Evolutionary conservation across 108 stramenopile species (phyloP).

Genomic region (Chaetoceros tenuissimus): DNA sequence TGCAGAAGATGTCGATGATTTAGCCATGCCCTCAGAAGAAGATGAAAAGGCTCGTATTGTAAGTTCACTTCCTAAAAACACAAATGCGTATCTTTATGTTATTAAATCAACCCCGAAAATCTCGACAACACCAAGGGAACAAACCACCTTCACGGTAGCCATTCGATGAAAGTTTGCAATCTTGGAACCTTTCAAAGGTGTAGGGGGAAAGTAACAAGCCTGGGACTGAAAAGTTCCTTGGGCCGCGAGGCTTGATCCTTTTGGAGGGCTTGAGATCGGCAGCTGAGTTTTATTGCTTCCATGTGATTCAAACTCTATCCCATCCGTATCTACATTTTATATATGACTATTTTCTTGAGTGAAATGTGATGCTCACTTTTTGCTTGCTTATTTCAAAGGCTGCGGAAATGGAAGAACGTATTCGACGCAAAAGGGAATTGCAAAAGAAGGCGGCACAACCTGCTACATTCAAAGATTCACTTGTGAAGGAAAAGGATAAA

Average conservation of each 20-base stretch:
- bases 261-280: conserved; percentile 7
- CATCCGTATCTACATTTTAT: conserved; percentile 49
- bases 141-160: conserved; percentile 16
- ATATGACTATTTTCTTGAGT: conserved; percentile 3
- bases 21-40: conserved; percentile 63
- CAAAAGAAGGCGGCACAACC: conserved; percentile 55
- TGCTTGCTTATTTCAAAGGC: conserved; percentile 11
- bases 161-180: conserved; percentile 16
- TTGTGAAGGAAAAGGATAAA: conserved; percentile 54
- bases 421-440: conserved; percentile 62
- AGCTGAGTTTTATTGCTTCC: conserved; percentile 62
- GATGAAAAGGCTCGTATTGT: conserved; percentile 42
- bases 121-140: conserved; percentile 54
- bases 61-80: conserved; percentile 17
- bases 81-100: background rate
- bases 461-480: conserved; percentile 37
- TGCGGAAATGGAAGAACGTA: conserved; percentile 50
- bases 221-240: conserved; percentile 19
- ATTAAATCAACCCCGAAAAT: conserved; percentile 20
- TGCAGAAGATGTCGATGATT: conserved; percentile 36
- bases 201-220: conserved; percentile 27
- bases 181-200: too few species aligned
- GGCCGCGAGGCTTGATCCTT: conserved; percentile 10
- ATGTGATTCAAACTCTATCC: conserved; percentile 69
- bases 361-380: background rate